A percentile compares a stretch with the other conserved stretches of the same genome.
phyloP scores from a whole-genome alignment of 2,329 filamentous ascomycete genomes.

The Botrytis fragariae region DNA sequence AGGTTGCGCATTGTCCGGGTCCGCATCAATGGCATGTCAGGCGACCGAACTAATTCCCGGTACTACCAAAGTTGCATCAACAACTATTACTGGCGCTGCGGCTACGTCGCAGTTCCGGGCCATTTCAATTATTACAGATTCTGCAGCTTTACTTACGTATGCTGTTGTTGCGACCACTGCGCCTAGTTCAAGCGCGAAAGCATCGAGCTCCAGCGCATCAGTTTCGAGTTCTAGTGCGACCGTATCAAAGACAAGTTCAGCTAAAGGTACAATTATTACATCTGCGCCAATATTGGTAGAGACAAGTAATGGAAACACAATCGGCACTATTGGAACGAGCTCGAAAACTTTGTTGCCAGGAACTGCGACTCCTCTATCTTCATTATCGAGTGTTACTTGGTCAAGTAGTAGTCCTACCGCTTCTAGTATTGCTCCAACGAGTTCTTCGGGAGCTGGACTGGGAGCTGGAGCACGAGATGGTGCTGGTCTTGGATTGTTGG shows the following conservation, averaged over 20 bases:
- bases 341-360: not conserved
- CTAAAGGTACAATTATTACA: not conserved
- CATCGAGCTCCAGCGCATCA: not conserved
- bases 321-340: not conserved
- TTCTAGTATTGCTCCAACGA: not conserved
- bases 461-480: not conserved
- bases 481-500: too few relatives aligned
- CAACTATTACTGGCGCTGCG: conserved; percentile 17
- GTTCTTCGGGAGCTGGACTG: not conserved
- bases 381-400: not conserved
- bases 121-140: conserved; percentile 20
- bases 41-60: conserved; percentile 6
- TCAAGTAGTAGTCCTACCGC: not conserved
- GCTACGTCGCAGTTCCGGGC: conserved; percentile 23
- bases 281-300: not conserved
- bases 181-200: not conserved
- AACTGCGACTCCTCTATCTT: not conserved
- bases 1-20: conserved; percentile 7
- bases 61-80: conserved; percentile 15
- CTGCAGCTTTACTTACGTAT: conserved; percentile 22
- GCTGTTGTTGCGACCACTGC: not conserved
- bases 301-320: not conserved
- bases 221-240: not conserved
- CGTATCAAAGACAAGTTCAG: not conserved
- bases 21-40: conserved; percentile 15